Base-by-base conservation (phyloP, 2,329 filamentous ascomycete species). In the Exophiala dermatitidis region DNA sequence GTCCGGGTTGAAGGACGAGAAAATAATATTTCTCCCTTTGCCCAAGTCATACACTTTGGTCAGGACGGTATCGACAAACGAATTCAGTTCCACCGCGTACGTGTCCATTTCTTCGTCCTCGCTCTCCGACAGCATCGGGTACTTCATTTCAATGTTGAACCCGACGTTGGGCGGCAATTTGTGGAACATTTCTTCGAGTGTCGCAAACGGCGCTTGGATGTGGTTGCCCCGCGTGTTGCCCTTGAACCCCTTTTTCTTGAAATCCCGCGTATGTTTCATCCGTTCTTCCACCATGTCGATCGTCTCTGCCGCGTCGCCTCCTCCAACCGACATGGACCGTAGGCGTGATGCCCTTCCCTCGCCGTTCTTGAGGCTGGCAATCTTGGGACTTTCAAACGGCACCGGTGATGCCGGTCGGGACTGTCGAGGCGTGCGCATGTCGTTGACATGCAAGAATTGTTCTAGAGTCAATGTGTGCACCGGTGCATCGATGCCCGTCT, bases 71-170 rank as follows among this genome's bases (percentile, higher is more conserved):
- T 98, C 93, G 66, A 94, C 91, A 69, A 97, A 98, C 1, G 86
- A 89, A 71, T 97, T 97, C 62, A 97, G 80, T 72, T 98, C 93
- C 44, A 97, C 88, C 0, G 89, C 90, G 66, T 95, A 95, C 2
- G 88, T 87, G 68, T 96, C 91, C 90, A 97, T 96, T 63, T 95
- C 89, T 61, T 96, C 87, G 68, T 94, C 88, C 69, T 96, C 89
- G 54, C 83, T 88, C 75, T 98, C 94, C 68, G 91, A 86, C 40
- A 98, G 81, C 90, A 97, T 97, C 3, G 93, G 93, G 67, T 98
- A 98, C 72, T 98, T 97, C 80, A 98, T 87, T 74, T 98, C 93
- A 62, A 98, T 95, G 71, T 98, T 97, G 78, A 98, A 98, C 9
- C 93, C 90, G 26, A 95, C 86, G 9, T 81, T 77, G 58, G 86